Conservation (phyloP, 2,329 filamentous ascomycete genomes). For the Aspergillus caelatus region DNA sequence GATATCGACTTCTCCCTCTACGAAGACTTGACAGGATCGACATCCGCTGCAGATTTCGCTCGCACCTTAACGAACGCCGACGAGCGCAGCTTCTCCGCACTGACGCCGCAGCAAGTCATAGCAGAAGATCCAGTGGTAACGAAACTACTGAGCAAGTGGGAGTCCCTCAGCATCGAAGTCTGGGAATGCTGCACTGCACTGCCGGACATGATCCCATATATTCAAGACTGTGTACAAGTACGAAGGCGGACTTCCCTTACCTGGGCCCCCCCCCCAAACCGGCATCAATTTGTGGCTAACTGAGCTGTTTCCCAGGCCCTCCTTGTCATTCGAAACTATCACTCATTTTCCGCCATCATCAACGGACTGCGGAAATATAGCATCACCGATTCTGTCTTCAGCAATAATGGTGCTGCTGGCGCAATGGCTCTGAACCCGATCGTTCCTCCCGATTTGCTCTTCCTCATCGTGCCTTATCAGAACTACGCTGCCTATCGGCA, state of each 20-base stretch:
- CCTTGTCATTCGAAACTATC: slow-evolving; percentile 36
- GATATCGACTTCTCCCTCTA: slow-evolving; percentile 35
- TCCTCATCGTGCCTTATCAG: slow-evolving; percentile 32
- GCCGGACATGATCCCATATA: slow-evolving; percentile 33
- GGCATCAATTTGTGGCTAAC: neutral
- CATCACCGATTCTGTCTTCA: slow-evolving; percentile 26
- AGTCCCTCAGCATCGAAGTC: slow-evolving; percentile 32
- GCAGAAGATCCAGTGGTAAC: slow-evolving; percentile 25
- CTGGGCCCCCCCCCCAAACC: neutral
- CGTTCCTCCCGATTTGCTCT: slow-evolving; percentile 26
- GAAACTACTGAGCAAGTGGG: slow-evolving; percentile 34
- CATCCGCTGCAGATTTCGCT: slow-evolving; percentile 36
- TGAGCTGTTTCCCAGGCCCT: slow-evolving; percentile 28
- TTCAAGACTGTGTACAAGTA: slow-evolving; percentile 41
- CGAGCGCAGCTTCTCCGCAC: slow-evolving; percentile 31
- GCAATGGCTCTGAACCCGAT: slow-evolving; percentile 27
- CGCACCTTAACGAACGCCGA: slow-evolving; percentile 34
- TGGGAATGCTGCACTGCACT: slow-evolving; percentile 44
- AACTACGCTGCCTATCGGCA: slow-evolving; percentile 42
- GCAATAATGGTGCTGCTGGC: slow-evolving; percentile 15
- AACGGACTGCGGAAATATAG: slow-evolving; percentile 40
- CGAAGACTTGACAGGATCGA: slow-evolving; percentile 37
- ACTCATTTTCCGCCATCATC: slow-evolving; percentile 41
- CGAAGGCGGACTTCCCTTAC: slow-evolving; percentile 5
- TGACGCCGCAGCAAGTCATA: slow-evolving; percentile 30